Conservation (phyloP, 306 rosid genomes). For the Trifolium repens region DNA sequence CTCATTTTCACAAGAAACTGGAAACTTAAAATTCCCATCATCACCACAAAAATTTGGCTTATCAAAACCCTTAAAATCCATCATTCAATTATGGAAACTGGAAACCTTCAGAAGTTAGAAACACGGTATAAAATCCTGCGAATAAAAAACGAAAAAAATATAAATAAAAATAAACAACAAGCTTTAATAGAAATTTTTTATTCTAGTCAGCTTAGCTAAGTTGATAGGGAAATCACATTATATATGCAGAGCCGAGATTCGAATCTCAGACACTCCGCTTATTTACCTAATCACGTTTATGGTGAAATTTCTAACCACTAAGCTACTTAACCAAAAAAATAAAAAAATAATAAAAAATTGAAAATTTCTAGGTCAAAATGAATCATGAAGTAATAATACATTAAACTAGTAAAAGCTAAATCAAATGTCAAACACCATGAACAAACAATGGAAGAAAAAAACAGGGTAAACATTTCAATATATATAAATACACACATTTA, state of each 20-base stretch:
- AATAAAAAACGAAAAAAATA: not conserved
- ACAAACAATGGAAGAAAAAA: no score
- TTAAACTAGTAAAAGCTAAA: no score
- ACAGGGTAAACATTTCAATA: not conserved
- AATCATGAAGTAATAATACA: not conserved
- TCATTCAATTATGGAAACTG: not conserved
- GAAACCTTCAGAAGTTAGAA: not conserved
- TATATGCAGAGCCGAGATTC: no score
- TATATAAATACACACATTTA: no score
- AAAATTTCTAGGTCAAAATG: not conserved
- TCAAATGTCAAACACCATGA: not conserved
- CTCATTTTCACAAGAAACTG: not conserved
- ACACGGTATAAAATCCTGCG: not conserved
- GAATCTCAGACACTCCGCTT: no score
- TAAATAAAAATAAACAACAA: not conserved
- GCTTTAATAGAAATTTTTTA: no score
- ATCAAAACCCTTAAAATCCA: conserved; percentile 20
- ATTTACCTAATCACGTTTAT: no score
- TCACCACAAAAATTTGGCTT: conserved; percentile 1
- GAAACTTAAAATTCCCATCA: not conserved
- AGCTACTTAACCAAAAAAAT: no score
- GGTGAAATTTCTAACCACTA: no score
- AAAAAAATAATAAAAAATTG: no score
- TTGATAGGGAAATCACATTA: no score
- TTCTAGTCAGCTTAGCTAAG: no score